These are phyloP conservation scores for Punica granatum DNA, from an alignment of 345 rosid genomes.

Conservation along the genomic window DNA sequence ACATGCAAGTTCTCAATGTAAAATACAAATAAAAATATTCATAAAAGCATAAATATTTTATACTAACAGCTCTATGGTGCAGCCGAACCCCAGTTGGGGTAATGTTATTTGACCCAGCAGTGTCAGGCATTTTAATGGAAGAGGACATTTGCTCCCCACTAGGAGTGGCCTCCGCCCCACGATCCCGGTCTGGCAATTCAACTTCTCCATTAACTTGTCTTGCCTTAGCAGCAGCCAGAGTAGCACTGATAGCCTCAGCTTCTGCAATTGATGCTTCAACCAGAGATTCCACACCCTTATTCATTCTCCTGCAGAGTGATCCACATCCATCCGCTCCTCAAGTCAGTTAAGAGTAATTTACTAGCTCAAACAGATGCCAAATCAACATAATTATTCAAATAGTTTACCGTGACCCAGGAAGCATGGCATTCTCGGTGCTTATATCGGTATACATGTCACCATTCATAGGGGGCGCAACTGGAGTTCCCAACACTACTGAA, in stretches of 20 bases:
- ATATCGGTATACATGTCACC: slow-evolving; percentile 94
- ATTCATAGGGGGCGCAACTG: slow-evolving; percentile 94
- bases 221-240: slow-evolving; percentile 96
- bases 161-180: slow-evolving; percentile 96
- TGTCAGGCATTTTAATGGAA: slow-evolving; percentile 65
- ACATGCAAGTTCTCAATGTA: slow-evolving; percentile 5
- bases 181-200: slow-evolving; percentile 85
- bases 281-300: slow-evolving; percentile 88
- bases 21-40: background rate
- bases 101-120: slow-evolving; percentile 52
- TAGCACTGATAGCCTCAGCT: slow-evolving; percentile 97
- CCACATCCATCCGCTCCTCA: slow-evolving; percentile 13
- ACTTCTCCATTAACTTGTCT: slow-evolving; percentile 88
- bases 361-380: slow-evolving; percentile 4
- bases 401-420: slow-evolving; percentile 68
- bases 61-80: slow-evolving; percentile 97
- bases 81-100: slow-evolving; percentile 83
- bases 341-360: slow-evolving; percentile 8
- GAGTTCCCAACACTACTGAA: slow-evolving; percentile 79
- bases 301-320: slow-evolving; percentile 52
- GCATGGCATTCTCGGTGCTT: slow-evolving; percentile 94
- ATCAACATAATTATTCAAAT: background rate
- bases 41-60: slow-evolving; percentile 8
- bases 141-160: slow-evolving; percentile 75
- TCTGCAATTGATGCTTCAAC: slow-evolving; percentile 98